phyloP scores from a whole-genome alignment of 768 basidiomycete species.

The Pisolithus microcarpus region DNA sequence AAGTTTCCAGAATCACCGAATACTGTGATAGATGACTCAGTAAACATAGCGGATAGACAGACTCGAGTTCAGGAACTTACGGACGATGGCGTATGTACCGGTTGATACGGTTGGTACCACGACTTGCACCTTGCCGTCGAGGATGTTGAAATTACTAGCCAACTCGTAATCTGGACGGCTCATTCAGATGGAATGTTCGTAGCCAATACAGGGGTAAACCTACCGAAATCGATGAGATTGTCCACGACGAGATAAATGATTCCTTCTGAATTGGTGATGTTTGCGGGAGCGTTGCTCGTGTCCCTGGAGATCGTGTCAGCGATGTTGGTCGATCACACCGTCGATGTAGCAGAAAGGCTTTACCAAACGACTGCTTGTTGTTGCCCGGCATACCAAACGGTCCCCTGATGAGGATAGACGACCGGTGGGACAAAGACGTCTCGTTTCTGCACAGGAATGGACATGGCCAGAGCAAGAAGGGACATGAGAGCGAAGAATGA shows the following conservation, averaged over 20 bases:
- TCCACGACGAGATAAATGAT: slow-evolving; percentile 22
- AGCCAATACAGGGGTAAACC: slow-evolving; percentile 8
- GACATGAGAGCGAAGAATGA: slow-evolving; percentile 11
- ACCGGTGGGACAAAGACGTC: slow-evolving; percentile 25
- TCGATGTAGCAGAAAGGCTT: slow-evolving; percentile 2
- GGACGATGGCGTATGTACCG: slow-evolving; percentile 29
- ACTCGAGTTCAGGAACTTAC: slow-evolving; percentile 13
- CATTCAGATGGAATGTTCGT: slow-evolving; percentile 3
- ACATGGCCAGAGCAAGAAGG: slow-evolving; percentile 8
- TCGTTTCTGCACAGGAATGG: slow-evolving; percentile 2
- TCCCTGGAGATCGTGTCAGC: slow-evolving; percentile 22
- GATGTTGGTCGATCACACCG: background rate
- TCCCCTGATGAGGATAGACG: slow-evolving; percentile 13
- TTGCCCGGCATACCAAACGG: slow-evolving; percentile 18
- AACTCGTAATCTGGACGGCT: slow-evolving; percentile 15
- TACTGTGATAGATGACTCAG: slow-evolving; percentile 18
- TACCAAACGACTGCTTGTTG: slow-evolving; percentile 26
- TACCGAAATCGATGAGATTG: slow-evolving; percentile 16
- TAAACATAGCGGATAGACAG: background rate
- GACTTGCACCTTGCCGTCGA: slow-evolving; percentile 18
- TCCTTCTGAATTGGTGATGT: slow-evolving; percentile 29
- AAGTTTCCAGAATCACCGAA: slow-evolving; percentile 28
- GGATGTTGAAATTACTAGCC: slow-evolving; percentile 23
- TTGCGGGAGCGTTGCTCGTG: slow-evolving; percentile 13
- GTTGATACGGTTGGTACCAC: slow-evolving; percentile 23